These are phyloP conservation scores for Pseudogymnoascus destructans DNA, from an alignment of 2,329 filamentous ascomycete species.

Conservation along the genomic window DNA sequence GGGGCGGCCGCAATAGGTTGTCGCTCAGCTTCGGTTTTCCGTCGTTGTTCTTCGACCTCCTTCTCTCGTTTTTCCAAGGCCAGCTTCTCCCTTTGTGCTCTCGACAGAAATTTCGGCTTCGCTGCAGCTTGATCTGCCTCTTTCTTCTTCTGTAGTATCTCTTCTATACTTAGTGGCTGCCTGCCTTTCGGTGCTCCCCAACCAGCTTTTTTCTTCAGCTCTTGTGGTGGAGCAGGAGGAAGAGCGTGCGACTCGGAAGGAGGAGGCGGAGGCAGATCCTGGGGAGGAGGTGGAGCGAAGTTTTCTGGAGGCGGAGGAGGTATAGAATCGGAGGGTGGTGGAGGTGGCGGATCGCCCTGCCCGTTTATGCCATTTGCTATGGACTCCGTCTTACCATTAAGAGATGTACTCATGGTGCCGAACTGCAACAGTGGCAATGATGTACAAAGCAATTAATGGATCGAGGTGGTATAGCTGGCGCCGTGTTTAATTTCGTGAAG, in stretches of 20 bases:
- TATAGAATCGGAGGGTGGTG: constrained; percentile 20
- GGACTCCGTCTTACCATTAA: neutral
- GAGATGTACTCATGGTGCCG: neutral
- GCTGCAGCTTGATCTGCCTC: constrained; percentile 71
- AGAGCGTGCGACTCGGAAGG: constrained; percentile 29
- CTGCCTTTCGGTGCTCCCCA: constrained; percentile 32
- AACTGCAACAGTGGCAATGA: neutral
- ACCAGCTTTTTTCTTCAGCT: constrained; percentile 38
- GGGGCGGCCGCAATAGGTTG: constrained; percentile 11
- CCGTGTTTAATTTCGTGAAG: neutral
- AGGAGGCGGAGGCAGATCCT: constrained; percentile 27
- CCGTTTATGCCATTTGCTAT: constrained; percentile 19
- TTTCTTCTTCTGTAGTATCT: constrained; percentile 73
- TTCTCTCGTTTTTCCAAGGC: constrained; percentile 66
- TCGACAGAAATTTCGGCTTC: constrained; percentile 80
- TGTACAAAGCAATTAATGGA: constrained; percentile 9
- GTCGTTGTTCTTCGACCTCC: constrained; percentile 52
- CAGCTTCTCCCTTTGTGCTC: constrained; percentile 66
- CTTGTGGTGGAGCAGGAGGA: constrained; percentile 31
- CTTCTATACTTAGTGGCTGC: constrained; percentile 65
- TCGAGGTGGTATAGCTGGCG: constrained; percentile 6
- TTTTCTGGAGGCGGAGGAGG: constrained; percentile 29
- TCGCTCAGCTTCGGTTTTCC: constrained; percentile 28
- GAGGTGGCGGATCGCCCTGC: constrained; percentile 19
- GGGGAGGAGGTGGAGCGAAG: constrained; percentile 31